These are phyloP conservation scores for Hirschioporus abietinus DNA, from an alignment of 768 basidiomycete genomes.

Conservation along the genomic window DNA sequence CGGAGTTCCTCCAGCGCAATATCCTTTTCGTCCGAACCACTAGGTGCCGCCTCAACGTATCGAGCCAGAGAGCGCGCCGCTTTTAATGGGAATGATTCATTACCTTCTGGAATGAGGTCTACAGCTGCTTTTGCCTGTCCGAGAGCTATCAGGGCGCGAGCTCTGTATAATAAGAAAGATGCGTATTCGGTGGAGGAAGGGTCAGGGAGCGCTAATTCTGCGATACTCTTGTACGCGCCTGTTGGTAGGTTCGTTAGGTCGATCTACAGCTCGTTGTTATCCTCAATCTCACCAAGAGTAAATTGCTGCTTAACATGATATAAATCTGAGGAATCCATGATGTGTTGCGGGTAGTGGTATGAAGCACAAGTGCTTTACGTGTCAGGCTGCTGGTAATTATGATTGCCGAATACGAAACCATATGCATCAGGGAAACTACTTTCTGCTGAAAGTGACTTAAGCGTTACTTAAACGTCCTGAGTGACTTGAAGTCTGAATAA, in stretches of 20 bases:
- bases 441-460: no score
- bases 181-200: conserved; percentile 57
- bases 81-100: conserved; percentile 63
- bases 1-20: conserved; percentile 73
- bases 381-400: no score
- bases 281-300: conserved; percentile 46
- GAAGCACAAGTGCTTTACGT: not conserved
- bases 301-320: conserved; percentile 76
- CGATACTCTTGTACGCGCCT: conserved; percentile 69
- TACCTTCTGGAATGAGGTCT: conserved; percentile 47
- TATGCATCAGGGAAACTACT: no score
- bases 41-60: conserved; percentile 43
- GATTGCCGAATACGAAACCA: no score
- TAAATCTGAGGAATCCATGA: conserved; percentile 55
- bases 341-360: conserved; percentile 3
- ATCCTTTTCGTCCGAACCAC: conserved; percentile 40
- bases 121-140: conserved; percentile 52
- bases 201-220: conserved; percentile 51
- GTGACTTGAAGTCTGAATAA: no score
- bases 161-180: conserved; percentile 67
- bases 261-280: not conserved
- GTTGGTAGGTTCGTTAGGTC: conserved; percentile 4
- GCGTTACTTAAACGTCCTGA: no score
- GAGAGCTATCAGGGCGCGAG: conserved; percentile 72
- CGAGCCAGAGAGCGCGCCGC: conserved; percentile 72